Evolutionary conservation across 208 protist species (phyloP).

Genomic region (Wallacemonas rigidus): DNA sequence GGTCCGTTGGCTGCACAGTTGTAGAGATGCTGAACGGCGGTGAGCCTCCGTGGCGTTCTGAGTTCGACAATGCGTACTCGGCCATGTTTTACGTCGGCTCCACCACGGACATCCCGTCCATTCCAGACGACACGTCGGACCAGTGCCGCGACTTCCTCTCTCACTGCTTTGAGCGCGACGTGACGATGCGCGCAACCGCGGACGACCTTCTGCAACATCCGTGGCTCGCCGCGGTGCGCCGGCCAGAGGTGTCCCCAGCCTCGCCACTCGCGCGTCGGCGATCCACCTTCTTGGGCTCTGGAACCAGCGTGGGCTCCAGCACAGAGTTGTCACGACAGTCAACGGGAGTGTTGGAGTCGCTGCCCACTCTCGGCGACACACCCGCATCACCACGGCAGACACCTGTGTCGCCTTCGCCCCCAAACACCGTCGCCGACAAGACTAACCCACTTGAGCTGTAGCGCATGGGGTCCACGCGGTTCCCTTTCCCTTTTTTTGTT

Average conservation of each 20-base stretch:
- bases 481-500: too few species aligned
- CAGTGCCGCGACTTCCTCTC: constrained; percentile 65
- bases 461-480: too few species aligned
- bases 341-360: background rate
- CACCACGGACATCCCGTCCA: constrained; percentile 68
- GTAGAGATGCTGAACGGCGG: constrained; percentile 92
- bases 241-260: constrained; percentile 12
- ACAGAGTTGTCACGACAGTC: constrained; percentile 2
- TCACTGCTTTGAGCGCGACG: constrained; percentile 80
- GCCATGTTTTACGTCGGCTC: constrained; percentile 80
- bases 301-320: background rate
- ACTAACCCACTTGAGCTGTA: too few species aligned
- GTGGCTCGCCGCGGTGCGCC: constrained; percentile 50
- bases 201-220: constrained; percentile 78
- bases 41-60: constrained; percentile 68
- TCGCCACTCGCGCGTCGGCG: constrained; percentile 10
- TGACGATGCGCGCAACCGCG: constrained; percentile 61
- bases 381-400: too few species aligned
- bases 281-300: constrained; percentile 11
- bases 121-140: constrained; percentile 73
- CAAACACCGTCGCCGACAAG: too few species aligned
- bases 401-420: too few species aligned
- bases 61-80: constrained; percentile 84
- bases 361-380: background rate
- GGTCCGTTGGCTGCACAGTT: constrained; percentile 92